These are phyloP conservation scores for Excoecaria cochinchinensis DNA, from an alignment of 345 rosid genomes.

Conservation along the genomic window DNA sequence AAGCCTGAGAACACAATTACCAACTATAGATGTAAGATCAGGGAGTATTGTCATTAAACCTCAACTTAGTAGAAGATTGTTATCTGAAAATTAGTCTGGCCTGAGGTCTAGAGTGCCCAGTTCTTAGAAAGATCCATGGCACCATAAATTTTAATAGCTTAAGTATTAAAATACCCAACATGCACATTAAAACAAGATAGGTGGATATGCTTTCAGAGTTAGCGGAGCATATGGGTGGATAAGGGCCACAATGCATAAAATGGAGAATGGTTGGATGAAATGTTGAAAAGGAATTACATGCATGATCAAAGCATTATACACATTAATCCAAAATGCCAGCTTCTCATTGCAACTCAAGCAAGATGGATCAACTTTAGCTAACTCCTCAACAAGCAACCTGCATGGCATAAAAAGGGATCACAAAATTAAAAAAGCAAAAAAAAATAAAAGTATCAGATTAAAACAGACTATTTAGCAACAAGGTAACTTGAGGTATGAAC, in stretches of 20 bases:
- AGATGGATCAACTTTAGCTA: slow-evolving; percentile 79
- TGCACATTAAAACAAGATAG: not conserved
- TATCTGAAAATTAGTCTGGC: too few species aligned
- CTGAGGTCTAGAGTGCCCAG: slow-evolving; percentile 7
- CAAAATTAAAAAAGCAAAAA: slow-evolving; percentile 2
- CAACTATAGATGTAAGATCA: slow-evolving; percentile 5
- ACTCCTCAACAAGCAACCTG: slow-evolving; percentile 87
- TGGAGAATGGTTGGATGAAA: not conserved
- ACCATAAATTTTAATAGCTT: not conserved
- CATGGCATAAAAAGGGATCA: slow-evolving; percentile 13
- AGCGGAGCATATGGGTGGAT: not conserved
- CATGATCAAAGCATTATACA: slow-evolving; percentile 95
- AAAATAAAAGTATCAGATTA: not conserved
- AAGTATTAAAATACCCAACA: not conserved
- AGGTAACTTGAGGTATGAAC: not conserved
- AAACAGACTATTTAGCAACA: not conserved
- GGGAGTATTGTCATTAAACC: not conserved
- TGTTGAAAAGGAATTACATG: slow-evolving; percentile 54
- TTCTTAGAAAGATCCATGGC: not conserved
- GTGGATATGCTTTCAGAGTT: not conserved
- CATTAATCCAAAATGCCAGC: slow-evolving; percentile 96
- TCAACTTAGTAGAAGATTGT: too few species aligned
- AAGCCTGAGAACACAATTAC: slow-evolving; percentile 54
- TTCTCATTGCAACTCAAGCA: slow-evolving; percentile 69
- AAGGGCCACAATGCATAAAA: not conserved